Evolutionary conservation across 75 land plant genomes (phyloP).

Genomic region (Pseudotsuga menziesii): DNA sequence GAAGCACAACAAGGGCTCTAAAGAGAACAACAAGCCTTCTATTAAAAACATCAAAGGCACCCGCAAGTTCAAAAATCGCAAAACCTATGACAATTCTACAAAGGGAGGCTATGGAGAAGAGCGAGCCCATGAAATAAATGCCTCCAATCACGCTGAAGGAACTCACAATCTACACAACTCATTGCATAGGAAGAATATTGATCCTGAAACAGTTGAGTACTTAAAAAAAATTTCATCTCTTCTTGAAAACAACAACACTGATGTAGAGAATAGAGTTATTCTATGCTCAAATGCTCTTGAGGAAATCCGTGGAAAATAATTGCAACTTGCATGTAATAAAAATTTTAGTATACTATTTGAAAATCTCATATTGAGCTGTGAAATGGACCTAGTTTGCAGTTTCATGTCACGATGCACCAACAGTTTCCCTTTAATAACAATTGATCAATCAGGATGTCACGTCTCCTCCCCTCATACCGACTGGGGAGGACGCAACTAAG

Average conservation of each 20-base stretch:
- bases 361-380: slow-evolving; percentile 59
- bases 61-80: no score
- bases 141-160: no score
- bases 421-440: slow-evolving; percentile 51
- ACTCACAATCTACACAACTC: no score
- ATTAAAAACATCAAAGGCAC: no score
- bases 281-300: slow-evolving; percentile 87
- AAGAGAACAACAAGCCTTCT: no score
- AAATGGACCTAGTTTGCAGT: slow-evolving; percentile 45
- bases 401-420: slow-evolving; percentile 54
- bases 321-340: slow-evolving; percentile 71
- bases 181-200: slow-evolving; percentile 82
- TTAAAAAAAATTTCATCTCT: slow-evolving; percentile 70
- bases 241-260: slow-evolving; percentile 49
- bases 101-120: no score
- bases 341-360: slow-evolving; percentile 72
- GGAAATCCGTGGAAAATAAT: slow-evolving; percentile 84
- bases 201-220: slow-evolving; percentile 73
- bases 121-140: no score
- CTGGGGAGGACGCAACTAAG: no score
- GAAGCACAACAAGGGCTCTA: no score
- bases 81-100: no score
- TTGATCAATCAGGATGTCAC: slow-evolving; percentile 80
- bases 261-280: slow-evolving; percentile 63
- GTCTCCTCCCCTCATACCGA: no score